Conservation (phyloP, 2,329 filamentous ascomycete genomes). For the Fusarium fujikuroi region DNA sequence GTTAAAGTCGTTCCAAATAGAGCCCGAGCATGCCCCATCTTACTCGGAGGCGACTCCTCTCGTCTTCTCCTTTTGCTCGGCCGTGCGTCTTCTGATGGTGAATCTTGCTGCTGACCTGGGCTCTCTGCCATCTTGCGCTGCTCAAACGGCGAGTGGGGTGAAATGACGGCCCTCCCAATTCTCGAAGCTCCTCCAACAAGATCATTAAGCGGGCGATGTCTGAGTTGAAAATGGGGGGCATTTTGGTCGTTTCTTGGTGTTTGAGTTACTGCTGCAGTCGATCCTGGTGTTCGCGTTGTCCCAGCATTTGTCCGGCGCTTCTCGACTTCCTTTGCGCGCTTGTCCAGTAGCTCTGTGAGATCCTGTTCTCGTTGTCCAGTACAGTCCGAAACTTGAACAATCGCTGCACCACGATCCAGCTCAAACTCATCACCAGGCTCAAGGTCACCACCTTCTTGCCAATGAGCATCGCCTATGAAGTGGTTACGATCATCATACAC, state of each 20-base stretch:
- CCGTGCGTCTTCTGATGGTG: constrained; percentile 30
- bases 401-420: constrained; percentile 77
- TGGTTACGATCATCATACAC: constrained; percentile 85
- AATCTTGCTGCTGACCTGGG: constrained; percentile 24
- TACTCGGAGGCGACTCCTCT: constrained; percentile 48
- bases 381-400: constrained; percentile 83
- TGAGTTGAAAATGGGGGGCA: constrained; percentile 50
- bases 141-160: constrained; percentile 50
- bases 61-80: constrained; percentile 45
- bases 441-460: constrained; percentile 74
- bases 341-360: constrained; percentile 78
- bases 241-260: constrained; percentile 36
- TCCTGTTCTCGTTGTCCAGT: constrained; percentile 81
- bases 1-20: constrained; percentile 51
- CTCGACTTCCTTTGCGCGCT: constrained; percentile 68
- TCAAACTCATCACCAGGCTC: constrained; percentile 84
- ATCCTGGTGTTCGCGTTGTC: constrained; percentile 49
- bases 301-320: constrained; percentile 59
- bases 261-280: constrained; percentile 34
- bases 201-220: constrained; percentile 57
- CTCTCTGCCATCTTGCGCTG: constrained; percentile 40
- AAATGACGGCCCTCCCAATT: constrained; percentile 49
- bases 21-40: constrained; percentile 48
- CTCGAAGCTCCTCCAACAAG: constrained; percentile 47
- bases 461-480: constrained; percentile 86